These are phyloP conservation scores for Collybia sordida DNA, from an alignment of 768 basidiomycete genomes.

Conservation along the genomic window DNA sequence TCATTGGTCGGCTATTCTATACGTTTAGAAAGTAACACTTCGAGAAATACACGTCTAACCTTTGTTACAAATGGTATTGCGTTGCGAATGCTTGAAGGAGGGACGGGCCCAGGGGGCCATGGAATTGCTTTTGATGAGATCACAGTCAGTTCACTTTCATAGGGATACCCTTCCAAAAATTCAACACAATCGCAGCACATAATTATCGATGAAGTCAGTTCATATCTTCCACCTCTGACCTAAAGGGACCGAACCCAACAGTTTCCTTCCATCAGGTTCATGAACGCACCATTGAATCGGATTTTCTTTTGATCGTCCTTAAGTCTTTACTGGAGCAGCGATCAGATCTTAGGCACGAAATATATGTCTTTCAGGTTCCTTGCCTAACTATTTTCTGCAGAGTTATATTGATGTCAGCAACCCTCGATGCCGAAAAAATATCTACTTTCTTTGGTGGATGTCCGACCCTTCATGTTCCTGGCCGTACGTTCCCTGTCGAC, in stretches of 20 bases:
- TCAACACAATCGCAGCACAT: constrained; percentile 63
- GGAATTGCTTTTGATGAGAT: constrained; percentile 91
- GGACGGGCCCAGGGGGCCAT: constrained; percentile 64
- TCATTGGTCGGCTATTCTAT: constrained; percentile 96
- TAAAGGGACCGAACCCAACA: constrained; percentile 1
- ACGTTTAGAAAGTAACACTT: constrained; percentile 84
- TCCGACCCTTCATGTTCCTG: constrained; percentile 85
- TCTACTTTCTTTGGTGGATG: constrained; percentile 86
- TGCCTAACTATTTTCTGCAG: constrained; percentile 35
- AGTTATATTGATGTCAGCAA: constrained; percentile 96
- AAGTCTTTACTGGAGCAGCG: constrained; percentile 77
- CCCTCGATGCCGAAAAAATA: constrained; percentile 88
- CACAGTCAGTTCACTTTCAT: constrained; percentile 55
- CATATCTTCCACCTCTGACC: neutral
- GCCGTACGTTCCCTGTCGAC: constrained; percentile 92
- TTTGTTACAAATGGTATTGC: constrained; percentile 96
- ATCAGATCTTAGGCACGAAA: constrained; percentile 76
- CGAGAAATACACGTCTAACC: constrained; percentile 72
- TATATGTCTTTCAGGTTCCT: neutral
- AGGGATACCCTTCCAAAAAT: neutral
- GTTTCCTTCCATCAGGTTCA: constrained; percentile 60
- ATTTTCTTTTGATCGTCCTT: constrained; percentile 93
- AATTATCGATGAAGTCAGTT: constrained; percentile 85
- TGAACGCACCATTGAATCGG: constrained; percentile 95
- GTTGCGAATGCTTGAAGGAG: constrained; percentile 92